Conservation (phyloP, 1,139 yeast genomes). For the Kodamaea plutei region DNA sequence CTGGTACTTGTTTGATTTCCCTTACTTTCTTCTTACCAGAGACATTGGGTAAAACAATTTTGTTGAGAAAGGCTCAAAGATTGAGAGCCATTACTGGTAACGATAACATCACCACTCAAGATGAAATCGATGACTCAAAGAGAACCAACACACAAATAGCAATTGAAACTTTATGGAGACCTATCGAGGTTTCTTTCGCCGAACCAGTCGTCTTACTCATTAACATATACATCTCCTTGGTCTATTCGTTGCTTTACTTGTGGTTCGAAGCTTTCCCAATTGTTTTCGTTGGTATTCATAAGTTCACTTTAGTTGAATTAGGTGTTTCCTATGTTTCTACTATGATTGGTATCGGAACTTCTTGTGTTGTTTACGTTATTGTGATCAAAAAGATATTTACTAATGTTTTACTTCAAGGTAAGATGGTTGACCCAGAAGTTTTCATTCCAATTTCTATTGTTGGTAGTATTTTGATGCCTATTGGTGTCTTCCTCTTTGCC, state of each 20-base stretch:
- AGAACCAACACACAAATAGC: slow-evolving; percentile 21
- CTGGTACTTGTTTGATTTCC: slow-evolving; percentile 24
- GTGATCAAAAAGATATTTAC: slow-evolving; percentile 22
- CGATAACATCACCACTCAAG: slow-evolving; percentile 24
- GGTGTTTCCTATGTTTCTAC: slow-evolving; percentile 46
- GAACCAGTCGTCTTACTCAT: slow-evolving; percentile 47
- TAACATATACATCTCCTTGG: slow-evolving; percentile 48
- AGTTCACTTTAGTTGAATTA: slow-evolving; percentile 44
- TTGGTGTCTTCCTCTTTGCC: slow-evolving; percentile 45
- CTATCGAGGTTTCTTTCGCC: slow-evolving; percentile 37
- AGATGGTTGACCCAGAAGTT: slow-evolving; percentile 32
- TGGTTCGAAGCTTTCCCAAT: slow-evolving; percentile 62
- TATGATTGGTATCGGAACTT: slow-evolving; percentile 38
- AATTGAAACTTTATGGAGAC: slow-evolving; percentile 47
- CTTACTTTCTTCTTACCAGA: slow-evolving; percentile 33
- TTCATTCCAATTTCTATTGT: slow-evolving; percentile 41
- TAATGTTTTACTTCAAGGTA: slow-evolving; percentile 19
- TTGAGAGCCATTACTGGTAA: slow-evolving; percentile 35
- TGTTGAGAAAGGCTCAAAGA: slow-evolving; percentile 33
- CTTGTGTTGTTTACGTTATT: slow-evolving; percentile 23
- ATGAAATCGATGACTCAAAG: slow-evolving; percentile 22
- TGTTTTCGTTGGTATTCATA: slow-evolving; percentile 40
- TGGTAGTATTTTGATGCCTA: slow-evolving; percentile 40
- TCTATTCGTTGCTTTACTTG: slow-evolving; percentile 51
- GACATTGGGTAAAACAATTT: slow-evolving; percentile 30